phyloP scores from a whole-genome alignment of 352 stramenopile species.

The Pythium chondricola region DNA sequence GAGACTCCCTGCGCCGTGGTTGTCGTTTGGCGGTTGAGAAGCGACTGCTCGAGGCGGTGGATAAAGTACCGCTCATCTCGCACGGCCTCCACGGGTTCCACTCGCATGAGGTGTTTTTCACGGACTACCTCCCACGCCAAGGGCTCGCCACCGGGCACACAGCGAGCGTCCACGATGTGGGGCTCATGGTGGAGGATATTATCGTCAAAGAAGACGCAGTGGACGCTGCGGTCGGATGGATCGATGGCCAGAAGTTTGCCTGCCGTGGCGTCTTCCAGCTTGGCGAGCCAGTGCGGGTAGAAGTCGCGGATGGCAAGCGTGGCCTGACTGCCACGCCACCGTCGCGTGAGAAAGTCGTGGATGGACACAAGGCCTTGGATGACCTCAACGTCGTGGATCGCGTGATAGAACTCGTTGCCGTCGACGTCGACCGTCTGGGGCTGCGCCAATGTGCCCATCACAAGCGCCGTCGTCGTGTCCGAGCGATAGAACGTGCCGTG shows the following conservation, averaged over 20 bases:
- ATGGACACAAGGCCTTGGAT: slow-evolving; percentile 38
- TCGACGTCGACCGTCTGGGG: slow-evolving; percentile 19
- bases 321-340: slow-evolving; percentile 39
- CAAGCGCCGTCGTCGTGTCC: slow-evolving; percentile 36
- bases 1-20: not conserved
- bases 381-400: slow-evolving; percentile 18
- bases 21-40: slow-evolving; percentile 5
- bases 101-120: slow-evolving; percentile 49
- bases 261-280: slow-evolving; percentile 36
- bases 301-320: slow-evolving; percentile 73
- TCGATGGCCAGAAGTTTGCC: slow-evolving; percentile 61
- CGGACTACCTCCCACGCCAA: slow-evolving; percentile 32
- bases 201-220: slow-evolving; percentile 77
- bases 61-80: slow-evolving; percentile 47
- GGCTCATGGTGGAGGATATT: slow-evolving; percentile 63
- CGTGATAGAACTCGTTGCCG: slow-evolving; percentile 32
- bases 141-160: slow-evolving; percentile 17
- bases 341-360: slow-evolving; percentile 39
- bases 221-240: slow-evolving; percentile 19
- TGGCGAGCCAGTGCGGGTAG: slow-evolving; percentile 66
- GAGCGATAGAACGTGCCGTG: slow-evolving; percentile 66
- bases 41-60: slow-evolving; percentile 29
- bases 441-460: slow-evolving; percentile 75
- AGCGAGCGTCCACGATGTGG: slow-evolving; percentile 65
- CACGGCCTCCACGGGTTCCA: slow-evolving; percentile 65